phyloP scores from a whole-genome alignment of 2,329 filamentous ascomycete species.

The Claviceps cyperi region DNA sequence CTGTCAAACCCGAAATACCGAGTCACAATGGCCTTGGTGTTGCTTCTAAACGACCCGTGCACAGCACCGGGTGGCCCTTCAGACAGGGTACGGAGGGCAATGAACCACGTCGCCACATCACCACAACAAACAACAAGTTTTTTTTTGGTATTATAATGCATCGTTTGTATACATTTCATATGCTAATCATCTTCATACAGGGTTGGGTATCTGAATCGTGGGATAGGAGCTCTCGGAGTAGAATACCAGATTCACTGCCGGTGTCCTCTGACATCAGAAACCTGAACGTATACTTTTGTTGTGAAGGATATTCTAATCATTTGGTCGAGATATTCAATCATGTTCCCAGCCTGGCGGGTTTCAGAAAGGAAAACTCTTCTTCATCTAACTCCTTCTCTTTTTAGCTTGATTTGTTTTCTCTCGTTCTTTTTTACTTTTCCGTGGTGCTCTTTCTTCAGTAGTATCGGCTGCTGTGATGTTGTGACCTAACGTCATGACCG shows the following conservation, averaged over 20 bases:
- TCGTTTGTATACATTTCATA: not conserved
- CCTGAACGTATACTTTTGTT: not conserved
- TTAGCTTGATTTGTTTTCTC: not conserved
- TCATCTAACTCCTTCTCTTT: not conserved
- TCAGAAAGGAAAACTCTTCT: not conserved
- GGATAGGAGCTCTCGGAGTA: not conserved
- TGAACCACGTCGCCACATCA: too few species aligned
- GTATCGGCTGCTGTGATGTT: slow-evolving; percentile 12
- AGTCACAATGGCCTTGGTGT: too few species aligned
- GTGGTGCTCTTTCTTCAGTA: not conserved
- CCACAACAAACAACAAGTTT: too few species aligned
- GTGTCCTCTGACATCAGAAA: not conserved
- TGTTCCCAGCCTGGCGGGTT: not conserved
- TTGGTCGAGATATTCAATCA: not conserved
- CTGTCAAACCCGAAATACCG: too few species aligned
- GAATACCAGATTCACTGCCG: not conserved
- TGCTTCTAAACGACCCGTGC: too few species aligned
- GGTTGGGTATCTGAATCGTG: not conserved
- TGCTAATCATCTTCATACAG: not conserved
- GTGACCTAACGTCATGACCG: slow-evolving; percentile 21
- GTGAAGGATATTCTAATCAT: not conserved
- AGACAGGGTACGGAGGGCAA: too few species aligned
- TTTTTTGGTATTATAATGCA: not conserved
- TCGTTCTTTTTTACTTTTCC: not conserved
- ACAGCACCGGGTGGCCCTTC: too few species aligned